Evolutionary conservation across 2,329 filamentous ascomycete genomes (phyloP).

Genomic region (Fusarium pininemorale): DNA sequence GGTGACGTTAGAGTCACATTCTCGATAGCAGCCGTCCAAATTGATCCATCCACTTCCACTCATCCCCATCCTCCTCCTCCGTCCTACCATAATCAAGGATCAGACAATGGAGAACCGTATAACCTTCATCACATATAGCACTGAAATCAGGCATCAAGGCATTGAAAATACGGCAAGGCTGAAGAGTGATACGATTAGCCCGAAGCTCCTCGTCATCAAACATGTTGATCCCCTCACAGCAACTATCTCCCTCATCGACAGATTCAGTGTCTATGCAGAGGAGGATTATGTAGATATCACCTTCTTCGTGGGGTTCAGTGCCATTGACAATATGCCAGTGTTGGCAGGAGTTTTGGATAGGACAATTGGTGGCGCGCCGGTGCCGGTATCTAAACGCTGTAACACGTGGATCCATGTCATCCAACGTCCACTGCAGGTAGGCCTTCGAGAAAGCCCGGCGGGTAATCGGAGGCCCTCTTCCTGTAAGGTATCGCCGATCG

Average conservation of each 20-base stretch:
- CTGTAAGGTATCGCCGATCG: background rate
- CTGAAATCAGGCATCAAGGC: background rate
- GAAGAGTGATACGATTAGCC: background rate
- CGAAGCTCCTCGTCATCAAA: background rate
- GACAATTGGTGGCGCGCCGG: background rate
- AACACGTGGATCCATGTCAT: background rate
- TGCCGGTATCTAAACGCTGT: background rate
- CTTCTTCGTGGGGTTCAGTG: background rate
- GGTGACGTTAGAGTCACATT: background rate
- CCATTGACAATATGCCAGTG: background rate
- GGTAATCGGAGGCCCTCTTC: background rate
- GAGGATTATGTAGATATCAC: rapidly evolving
- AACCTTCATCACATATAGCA: rapidly evolving
- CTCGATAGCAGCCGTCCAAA: background rate
- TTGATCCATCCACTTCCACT: background rate
- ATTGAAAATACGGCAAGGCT: background rate
- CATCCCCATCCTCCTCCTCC: background rate
- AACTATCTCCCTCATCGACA: rapidly evolving
- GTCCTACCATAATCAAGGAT: background rate
- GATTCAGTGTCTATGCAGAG: background rate
- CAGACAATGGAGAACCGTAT: background rate
- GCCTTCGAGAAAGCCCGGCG: background rate
- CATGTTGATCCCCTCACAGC: background rate
- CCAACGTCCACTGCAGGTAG: background rate
- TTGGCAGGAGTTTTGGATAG: background rate